Evolutionary conservation across 495 filamentous ascomycete species (phyloP), one percentile per base, ranked within the genome.

Genomic region (Diplogelasinospora grovesii): DNA sequence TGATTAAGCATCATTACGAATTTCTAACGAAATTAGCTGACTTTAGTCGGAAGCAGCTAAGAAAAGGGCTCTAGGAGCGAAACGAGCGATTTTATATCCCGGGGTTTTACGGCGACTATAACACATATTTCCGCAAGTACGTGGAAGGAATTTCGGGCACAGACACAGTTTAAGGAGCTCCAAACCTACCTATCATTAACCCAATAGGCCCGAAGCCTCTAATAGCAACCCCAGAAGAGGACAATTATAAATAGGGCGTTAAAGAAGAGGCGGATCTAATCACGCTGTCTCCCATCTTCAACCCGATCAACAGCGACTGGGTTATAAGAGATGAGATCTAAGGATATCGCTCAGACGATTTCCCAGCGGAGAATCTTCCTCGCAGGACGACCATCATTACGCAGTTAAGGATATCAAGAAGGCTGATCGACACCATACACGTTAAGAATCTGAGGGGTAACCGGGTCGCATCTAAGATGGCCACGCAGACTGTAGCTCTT

Each of bases 181-280:
- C 69, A 1, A 56, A 68, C 3, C 45, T 71, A 1, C 53, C 68
- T 1, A 66, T 69, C 14, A 71, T 85, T 36, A 64, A 61, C 15
- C 79, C 82, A 0, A 46, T 78, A 18, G 83, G 83, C 16, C 79
- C 78, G 4, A 57, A 65, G 7, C 73, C 78, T 0, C 82, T 80
- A 15, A 69, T 75, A 0, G 35, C 50, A 9, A 48, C 62, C 0
- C 66, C 79, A 3, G 65, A 73, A 15, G 50, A 78, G 3, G 84
- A 88, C 55, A 53, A 75, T 24, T 85, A 80, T 55, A 49, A 67
- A 36, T 88, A 82, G 83, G 85, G 85, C 18, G 75, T 85, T 11
- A 79, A 73, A 36, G 83, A 87, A 60, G 80, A 85, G 36, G 85
- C 85, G 15, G 85, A 89, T 53, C 63, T 83, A 43, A 84, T 88